Evolutionary conservation across 495 filamentous ascomycete species (phyloP), one percentile per base, ranked within the genome.

Genomic region (Lentithecium fluviatile): DNA sequence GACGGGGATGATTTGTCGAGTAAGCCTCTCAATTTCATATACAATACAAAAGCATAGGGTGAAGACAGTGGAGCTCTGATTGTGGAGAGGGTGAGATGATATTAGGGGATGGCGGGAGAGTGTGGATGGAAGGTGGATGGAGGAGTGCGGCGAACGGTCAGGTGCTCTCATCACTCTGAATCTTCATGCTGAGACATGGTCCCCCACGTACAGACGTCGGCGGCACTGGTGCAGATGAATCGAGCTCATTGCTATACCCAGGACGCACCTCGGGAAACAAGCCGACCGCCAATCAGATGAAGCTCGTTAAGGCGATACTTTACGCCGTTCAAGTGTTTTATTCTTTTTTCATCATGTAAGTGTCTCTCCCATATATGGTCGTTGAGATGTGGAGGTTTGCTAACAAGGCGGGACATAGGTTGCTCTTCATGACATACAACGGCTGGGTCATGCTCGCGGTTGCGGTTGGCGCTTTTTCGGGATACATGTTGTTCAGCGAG

Each of bases 401-500:
- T 53, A 24, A 48, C 38, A 7, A 24, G n/a, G 20, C 1, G 50
- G 23, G 34, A n/a, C n/a, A n/a, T 48, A 98, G 94, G 94, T 77
- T 99, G 62, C 78, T 99, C 20, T 99, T 99, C 76, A 99, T 99
- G 94, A 99, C 95, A 2, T 99, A 99, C 73, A 99, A 99, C 66
- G 94, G 95, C 15, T 91, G 86, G 80, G 86, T 99, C 56, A 99
- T 99, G 94, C 73, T 96, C 60, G 82, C 93, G 0, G 90, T 97
- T 11, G 89, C 88, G 11, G 79, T 93, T 12, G 94, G 94, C 21
- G 92, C 92, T 0, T 95, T 93, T 52, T 67, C 96, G 45, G 94
- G 94, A 37, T 96, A 95, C 71, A 69, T 96, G 24, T 65, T 87
- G 40, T 99, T 96, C 75, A 65, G 69, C 43, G 78, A 79, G 58